Percentiles rank a stretch among this genome's conserved stretches.
phyloP scores from a whole-genome alignment of 2,329 filamentous ascomycete genomes.

The Fusarium pseudocircinatum region DNA sequence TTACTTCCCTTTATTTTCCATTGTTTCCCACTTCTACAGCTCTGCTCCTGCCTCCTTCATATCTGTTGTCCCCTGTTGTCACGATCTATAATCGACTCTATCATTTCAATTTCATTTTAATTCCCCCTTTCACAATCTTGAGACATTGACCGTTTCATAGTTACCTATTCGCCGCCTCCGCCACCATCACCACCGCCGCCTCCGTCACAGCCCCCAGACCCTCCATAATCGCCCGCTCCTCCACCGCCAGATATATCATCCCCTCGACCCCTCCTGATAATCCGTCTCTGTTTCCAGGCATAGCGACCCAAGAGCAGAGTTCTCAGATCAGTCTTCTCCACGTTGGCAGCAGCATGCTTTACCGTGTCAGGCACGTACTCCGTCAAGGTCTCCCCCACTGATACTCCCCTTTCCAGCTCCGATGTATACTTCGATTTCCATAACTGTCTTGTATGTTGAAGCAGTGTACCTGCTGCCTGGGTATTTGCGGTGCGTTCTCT shows the following conservation, averaged over 20 bases:
- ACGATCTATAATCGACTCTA: not conserved
- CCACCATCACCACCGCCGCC: not conserved
- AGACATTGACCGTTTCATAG: rapidly evolving
- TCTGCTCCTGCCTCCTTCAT: not conserved
- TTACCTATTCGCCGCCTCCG: not conserved
- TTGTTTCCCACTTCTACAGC: not conserved
- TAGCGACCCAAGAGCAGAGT: not conserved
- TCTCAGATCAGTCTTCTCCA: not conserved
- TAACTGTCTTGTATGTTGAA: not conserved
- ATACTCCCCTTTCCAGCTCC: not conserved
- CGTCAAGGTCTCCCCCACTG: not conserved
- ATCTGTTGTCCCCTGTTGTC: not conserved
- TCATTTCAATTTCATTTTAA: not conserved
- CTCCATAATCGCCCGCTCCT: not conserved
- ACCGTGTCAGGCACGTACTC: not conserved
- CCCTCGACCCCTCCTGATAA: not conserved
- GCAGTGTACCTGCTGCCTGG: rapidly evolving
- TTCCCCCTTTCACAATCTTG: not conserved
- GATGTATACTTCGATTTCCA: not conserved
- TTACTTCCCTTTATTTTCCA: too few relatives aligned
- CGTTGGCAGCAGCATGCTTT: not conserved
- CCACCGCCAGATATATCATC: not conserved
- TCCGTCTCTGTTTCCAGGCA: not conserved
- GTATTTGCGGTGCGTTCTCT: not conserved
- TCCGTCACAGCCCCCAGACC: not conserved